Evolutionary conservation across 108 stramenopile genomes (phyloP), one percentile per base, ranked within the genome.

Genomic region (Nitzschia sp.): DNA sequence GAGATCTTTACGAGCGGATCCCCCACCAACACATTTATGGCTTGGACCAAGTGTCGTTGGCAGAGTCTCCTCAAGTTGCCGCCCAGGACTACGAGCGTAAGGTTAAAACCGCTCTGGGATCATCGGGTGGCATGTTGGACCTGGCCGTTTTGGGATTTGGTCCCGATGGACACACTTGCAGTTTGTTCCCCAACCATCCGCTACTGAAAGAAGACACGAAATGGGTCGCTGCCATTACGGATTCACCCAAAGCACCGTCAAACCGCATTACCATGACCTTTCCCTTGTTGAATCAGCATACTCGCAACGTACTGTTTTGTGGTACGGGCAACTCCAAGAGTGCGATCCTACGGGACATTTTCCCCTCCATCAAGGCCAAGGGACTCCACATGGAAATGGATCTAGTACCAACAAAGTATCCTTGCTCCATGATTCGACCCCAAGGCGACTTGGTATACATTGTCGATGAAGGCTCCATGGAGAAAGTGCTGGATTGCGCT

Each of bases 161-260:
- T 34, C 96, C 96, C 5, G 98, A 98, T 76, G 98, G 98, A 1
- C 98, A 98, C 80, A 98, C 98, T 1, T 95, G 93, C 58, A 93
- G 91, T 17, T 74, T 98, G 30, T 98, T 98, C 69, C 98, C 97
- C 1, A 66, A 77, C 54, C 98, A 98, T 72, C 52, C 67, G 29
- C 73, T 98, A 33, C 59, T 96, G 47, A 35, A 80, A 9, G 94
- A 94, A 66, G 45, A 69, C n/a, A 57, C 17, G 30, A 32, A 38
- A 23, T 80, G 75, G 58, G 94, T 98, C 29, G 91, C 92, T 3
- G 53, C 86, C 22, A 96, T 98, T 65, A 76, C 77, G 26, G 96
- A 98, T 76, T 96, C 96, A 15, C 98, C 98, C 21, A 98, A 98
- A 75, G 95, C 98, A 26, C 98, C 98, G 19, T 83, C 95, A 0